Conservation (phyloP, 1,284 basidiomycete genomes). For the Apiotrichum laibachii region DNA sequence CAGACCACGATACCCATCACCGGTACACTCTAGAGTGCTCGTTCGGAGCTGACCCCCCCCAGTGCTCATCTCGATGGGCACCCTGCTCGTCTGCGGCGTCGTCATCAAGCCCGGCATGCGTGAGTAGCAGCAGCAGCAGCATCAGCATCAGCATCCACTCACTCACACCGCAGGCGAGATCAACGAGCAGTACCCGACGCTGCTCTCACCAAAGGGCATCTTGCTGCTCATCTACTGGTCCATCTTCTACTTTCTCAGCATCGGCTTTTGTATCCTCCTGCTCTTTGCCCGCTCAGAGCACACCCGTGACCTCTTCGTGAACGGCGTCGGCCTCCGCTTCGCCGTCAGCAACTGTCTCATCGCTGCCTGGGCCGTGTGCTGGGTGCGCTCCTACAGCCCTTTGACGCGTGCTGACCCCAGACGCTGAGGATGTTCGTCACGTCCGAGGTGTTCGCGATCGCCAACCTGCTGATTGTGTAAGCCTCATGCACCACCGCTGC, state of each 20-base stretch:
- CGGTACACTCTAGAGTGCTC: slow-evolving; percentile 54
- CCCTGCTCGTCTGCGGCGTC: slow-evolving; percentile 44
- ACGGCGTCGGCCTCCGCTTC: slow-evolving; percentile 72
- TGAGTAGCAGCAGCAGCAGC: slow-evolving; percentile 18
- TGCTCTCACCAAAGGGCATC: slow-evolving; percentile 65
- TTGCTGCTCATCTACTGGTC: slow-evolving; percentile 67
- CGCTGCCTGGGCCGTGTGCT: slow-evolving; percentile 77
- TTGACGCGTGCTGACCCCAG: slow-evolving; percentile 16
- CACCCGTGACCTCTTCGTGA: slow-evolving; percentile 70
- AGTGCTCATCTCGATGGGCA: slow-evolving; percentile 40
- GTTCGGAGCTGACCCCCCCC: background rate
- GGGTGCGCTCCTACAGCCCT: slow-evolving; percentile 55
- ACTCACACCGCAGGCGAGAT: slow-evolving; percentile 55
- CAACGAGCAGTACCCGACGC: slow-evolving; percentile 61
- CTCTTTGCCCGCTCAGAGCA: slow-evolving; percentile 68
- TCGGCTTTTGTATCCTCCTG: slow-evolving; percentile 76
- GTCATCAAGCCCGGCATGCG: slow-evolving; percentile 47
- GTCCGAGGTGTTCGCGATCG: slow-evolving; percentile 44
- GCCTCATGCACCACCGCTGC: slow-evolving; percentile 6
- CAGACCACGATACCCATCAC: slow-evolving; percentile 72
- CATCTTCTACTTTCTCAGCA: slow-evolving; percentile 52
- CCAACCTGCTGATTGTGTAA: slow-evolving; percentile 49
- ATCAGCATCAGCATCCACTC: background rate
- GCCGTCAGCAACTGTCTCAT: slow-evolving; percentile 77
- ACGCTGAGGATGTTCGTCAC: slow-evolving; percentile 48